Evolutionary conservation across 2,329 filamentous ascomycete genomes (phyloP), one percentile per base, ranked within the genome.

Genomic region (Coleophoma crateriformis): DNA sequence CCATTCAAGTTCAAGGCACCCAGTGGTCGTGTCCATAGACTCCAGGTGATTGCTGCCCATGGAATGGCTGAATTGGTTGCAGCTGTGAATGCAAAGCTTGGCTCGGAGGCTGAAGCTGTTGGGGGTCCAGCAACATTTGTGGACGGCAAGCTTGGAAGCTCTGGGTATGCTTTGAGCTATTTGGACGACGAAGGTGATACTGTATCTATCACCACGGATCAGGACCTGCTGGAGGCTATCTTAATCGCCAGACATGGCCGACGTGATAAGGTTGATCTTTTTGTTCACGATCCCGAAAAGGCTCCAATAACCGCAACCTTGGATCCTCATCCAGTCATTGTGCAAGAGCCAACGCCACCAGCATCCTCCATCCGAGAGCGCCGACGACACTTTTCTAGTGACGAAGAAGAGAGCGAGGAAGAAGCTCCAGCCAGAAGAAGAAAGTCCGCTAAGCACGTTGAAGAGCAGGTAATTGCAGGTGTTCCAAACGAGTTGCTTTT

Each of bases 1-100:
- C 83, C 92, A 3, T 99, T 99, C 83, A 99, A 99, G 70, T 99
- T 99, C 80, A 97, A 97, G 75, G 90, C 94, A 2, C 94, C 94
- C 1, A 91, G 89, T 59, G 94, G 92, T 42, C 88, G 94, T 47
- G 91, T 97, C 15, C 94, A 99, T 69, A 84, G 94, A 48, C 73
- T 99, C 46, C 94, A 97, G 63, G 85, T 96, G 27, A 76, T 84
- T 48, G 86, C 90, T 11, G 82, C 87, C 19, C 82, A 89, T 49
- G 94, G 94, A 39, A 82, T 99, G 54, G 81, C 80, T 17, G 82
- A 89, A 39, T 84, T 99, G 51, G 83, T 97, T 27, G 68, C 77
- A 22, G 84, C 81, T 51, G 90, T 99, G 6, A 82, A 84, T 6
- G 78, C 84, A 49, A 99, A 99, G 74, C 82, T 99, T 13, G 92